Evolutionary conservation across 75 land plant genomes (phyloP).

Genomic region (Isoetes taiwanensis): DNA sequence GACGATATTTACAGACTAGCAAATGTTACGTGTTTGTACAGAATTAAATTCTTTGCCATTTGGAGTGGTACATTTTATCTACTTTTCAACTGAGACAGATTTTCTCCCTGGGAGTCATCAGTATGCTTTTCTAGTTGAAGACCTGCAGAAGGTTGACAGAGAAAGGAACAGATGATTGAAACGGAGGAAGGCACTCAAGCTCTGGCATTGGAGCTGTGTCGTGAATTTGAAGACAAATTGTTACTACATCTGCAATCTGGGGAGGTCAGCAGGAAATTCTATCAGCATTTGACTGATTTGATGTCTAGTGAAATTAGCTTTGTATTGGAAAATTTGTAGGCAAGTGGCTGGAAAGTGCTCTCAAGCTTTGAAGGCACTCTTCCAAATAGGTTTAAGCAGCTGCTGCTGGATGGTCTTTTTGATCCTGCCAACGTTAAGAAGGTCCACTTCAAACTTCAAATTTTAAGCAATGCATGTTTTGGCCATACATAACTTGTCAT

Average conservation of each 20-base stretch:
- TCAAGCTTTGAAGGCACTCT: conserved; percentile 94
- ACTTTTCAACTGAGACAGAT: conserved; percentile 81
- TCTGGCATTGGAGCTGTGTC: conserved; percentile 89
- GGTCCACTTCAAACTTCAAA: conserved; percentile 23
- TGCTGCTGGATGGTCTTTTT: conserved; percentile 83
- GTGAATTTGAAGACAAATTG: conserved; percentile 97
- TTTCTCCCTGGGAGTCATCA: conserved; percentile 71
- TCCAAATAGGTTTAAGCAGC: conserved; percentile 90
- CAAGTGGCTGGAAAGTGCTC: conserved; percentile 91
- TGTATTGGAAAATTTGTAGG: conserved; percentile 33
- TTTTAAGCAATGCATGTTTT: neutral
- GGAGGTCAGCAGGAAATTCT: conserved; percentile 61
- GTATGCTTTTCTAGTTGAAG: conserved; percentile 46
- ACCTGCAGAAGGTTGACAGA: conserved; percentile 57
- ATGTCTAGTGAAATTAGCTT: neutral
- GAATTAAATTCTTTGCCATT: conserved; percentile 55
- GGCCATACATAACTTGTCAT: too few species aligned
- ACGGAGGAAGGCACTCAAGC: conserved; percentile 89
- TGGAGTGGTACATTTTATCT: conserved; percentile 74
- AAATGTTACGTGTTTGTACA: too few species aligned
- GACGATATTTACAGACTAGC: too few species aligned
- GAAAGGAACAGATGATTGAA: conserved; percentile 60
- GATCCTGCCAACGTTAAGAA: conserved; percentile 83
- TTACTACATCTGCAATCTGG: conserved; percentile 75
- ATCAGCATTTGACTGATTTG: neutral